phyloP scores from a whole-genome alignment of 352 stramenopile genomes.

The Phytophthora capsici region DNA sequence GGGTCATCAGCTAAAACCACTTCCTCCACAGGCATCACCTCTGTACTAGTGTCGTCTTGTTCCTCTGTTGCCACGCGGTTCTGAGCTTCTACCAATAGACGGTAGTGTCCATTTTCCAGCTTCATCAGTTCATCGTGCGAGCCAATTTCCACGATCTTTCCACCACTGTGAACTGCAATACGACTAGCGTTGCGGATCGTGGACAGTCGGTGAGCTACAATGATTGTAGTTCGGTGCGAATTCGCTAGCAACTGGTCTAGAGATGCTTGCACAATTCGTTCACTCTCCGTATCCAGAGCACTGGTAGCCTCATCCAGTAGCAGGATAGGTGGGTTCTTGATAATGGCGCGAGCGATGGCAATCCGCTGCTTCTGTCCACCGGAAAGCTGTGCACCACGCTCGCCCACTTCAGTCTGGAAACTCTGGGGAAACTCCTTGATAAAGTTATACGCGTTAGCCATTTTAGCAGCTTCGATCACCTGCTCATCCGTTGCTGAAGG shows the following conservation, averaged over 20 bases:
- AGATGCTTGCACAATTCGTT: constrained; percentile 55
- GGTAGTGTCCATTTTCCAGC: constrained; percentile 43
- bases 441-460: constrained; percentile 91
- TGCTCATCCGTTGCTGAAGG: constrained; percentile 70
- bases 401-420: constrained; percentile 70
- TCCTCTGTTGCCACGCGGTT: constrained; percentile 27
- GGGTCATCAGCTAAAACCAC: constrained; percentile 19
- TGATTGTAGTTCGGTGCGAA: constrained; percentile 68
- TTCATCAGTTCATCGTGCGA: constrained; percentile 85
- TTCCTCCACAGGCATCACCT: constrained; percentile 21
- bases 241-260: constrained; percentile 56
- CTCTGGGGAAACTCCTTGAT: constrained; percentile 87
- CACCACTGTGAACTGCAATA: constrained; percentile 74
- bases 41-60: constrained; percentile 11
- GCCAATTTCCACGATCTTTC: constrained; percentile 80
- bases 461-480: constrained; percentile 81
- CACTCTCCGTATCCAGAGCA: constrained; percentile 41
- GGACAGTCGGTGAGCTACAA: constrained; percentile 89
- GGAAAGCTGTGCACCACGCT: constrained; percentile 90
- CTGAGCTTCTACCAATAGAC: constrained; percentile 45
- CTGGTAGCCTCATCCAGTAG: constrained; percentile 82
- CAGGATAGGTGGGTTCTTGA: constrained; percentile 90
- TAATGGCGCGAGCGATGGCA: constrained; percentile 92
- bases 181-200: constrained; percentile 91
- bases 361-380: constrained; percentile 96